A percentile compares a stretch with the other conserved stretches of the same genome.
Conservation (phyloP, 2,329 filamentous ascomycete species). For the Aspergillus fischeri region DNA sequence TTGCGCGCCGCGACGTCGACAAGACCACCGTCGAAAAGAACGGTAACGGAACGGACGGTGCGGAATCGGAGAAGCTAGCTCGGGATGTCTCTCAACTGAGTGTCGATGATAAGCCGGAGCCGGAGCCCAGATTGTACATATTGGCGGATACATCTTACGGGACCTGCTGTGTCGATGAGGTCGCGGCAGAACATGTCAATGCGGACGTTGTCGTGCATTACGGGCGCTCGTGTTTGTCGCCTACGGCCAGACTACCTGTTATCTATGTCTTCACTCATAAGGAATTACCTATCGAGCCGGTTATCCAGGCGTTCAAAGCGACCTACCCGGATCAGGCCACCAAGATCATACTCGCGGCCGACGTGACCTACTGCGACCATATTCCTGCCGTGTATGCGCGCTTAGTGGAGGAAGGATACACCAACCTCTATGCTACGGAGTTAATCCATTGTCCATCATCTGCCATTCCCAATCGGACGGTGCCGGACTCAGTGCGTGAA, state of each 20-base stretch:
- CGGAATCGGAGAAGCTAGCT: conserved; percentile 14
- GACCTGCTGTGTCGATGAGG: conserved; percentile 93
- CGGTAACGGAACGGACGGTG: conserved; percentile 11
- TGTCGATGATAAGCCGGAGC: conserved; percentile 18
- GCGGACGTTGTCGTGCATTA: conserved; percentile 94
- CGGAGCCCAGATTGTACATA: conserved; percentile 62
- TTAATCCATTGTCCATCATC: conserved; percentile 76
- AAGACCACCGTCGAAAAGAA: conserved; percentile 10
- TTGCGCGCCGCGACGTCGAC: conserved; percentile 33
- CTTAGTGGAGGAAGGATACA: conserved; percentile 64
- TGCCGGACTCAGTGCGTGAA: conserved; percentile 51
- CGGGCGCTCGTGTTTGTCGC: conserved; percentile 85
- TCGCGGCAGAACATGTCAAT: conserved; percentile 88
- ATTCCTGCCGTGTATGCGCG: conserved; percentile 54
- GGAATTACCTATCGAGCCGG: conserved; percentile 58
- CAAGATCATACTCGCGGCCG: conserved; percentile 77
- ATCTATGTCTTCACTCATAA: conserved; percentile 85
- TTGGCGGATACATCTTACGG: conserved; percentile 95
- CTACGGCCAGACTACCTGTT: conserved; percentile 79
- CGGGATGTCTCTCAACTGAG: conserved; percentile 26
- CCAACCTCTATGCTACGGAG: conserved; percentile 62
- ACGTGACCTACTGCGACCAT: conserved; percentile 80
- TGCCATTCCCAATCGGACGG: conserved; percentile 75
- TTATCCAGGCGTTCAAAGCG: conserved; percentile 59
- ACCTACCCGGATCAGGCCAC: conserved; percentile 63